Conservation (phyloP, 1,284 basidiomycete genomes). For the Agaricales sp. region DNA sequence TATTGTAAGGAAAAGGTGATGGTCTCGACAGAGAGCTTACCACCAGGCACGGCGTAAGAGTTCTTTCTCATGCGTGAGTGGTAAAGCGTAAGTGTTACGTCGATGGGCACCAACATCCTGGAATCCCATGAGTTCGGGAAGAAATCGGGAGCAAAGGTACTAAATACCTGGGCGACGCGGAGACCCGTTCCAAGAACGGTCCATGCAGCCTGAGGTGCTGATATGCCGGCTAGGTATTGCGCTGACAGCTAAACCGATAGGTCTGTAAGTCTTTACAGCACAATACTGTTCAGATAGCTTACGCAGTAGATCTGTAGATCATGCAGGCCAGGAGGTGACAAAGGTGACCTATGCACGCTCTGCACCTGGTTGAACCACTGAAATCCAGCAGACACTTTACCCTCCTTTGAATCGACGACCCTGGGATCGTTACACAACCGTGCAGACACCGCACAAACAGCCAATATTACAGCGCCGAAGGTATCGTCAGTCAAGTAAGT, state of each 20-base stretch:
- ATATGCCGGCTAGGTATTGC: conserved; percentile 23
- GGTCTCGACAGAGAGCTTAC: conserved; percentile 12
- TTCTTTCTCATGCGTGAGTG: conserved; percentile 27
- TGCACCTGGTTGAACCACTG: conserved; percentile 57
- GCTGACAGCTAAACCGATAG: not conserved
- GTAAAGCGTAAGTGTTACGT: conserved; percentile 16
- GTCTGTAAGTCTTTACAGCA: no score
- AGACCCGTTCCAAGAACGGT: conserved; percentile 35
- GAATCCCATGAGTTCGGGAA: conserved; percentile 27
- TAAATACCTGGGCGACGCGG: conserved; percentile 28
- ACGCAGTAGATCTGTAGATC: conserved; percentile 48
- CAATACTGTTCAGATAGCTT: no score
- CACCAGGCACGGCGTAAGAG: conserved; percentile 48
- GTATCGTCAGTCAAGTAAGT: conserved; percentile 38
- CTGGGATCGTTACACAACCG: conserved; percentile 50
- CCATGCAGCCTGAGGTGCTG: conserved; percentile 37
- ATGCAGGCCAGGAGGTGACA: conserved; percentile 41
- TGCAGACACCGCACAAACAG: conserved; percentile 55
- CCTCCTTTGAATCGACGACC: conserved; percentile 27
- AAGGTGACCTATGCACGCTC: conserved; percentile 31
- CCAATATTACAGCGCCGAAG: conserved; percentile 49
- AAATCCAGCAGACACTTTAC: not conserved
- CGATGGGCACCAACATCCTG: conserved; percentile 20
- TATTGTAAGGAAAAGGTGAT: no score
- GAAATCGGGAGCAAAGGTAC: not conserved